Evolutionary conservation across 495 filamentous ascomycete genomes (phyloP), one percentile per base, ranked within the genome.

Genomic region (Parachaetomium inaequale): DNA sequence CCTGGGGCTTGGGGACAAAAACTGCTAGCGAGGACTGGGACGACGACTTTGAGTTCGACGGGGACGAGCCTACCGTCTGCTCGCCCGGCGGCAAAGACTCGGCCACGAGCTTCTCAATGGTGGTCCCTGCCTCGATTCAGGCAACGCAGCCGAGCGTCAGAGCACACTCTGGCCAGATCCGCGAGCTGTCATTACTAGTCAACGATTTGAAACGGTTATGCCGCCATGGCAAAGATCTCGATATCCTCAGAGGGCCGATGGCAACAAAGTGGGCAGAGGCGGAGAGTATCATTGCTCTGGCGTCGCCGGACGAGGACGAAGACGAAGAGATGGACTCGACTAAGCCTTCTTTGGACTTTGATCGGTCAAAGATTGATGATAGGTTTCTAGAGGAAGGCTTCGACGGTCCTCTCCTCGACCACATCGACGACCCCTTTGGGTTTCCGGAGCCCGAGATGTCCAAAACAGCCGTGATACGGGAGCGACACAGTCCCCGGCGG

Each of bases 1-100:
- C 92, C 1, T 96, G 92, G 91, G 90, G 89, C 2, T 73, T 93
- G 51, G 88, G 91, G 8, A 87, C 85, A 62, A 96, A 96, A 70
- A 91, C 83, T 19, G 86, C 84, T 23, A 92, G 87, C 64, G 90
- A 93, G 69, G 89, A 92, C 63, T 93, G 88, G 90, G 89, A 92
- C 64, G 89, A 87, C 58, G 90, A 93, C 70, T 93, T 93, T 59
- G 90, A 90, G 25, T 89, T 90, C 66, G 84, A 86, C 36, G 86
- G 86, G 58, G 61, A 63, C 12, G 71, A 73, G 25, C 74, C 80
- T 29, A 75, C 79, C 10, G 65, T 70, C 3, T 65, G 64, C 32
- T 59, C 54, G 1, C 56, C 63, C 14, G 70, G 66, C 52, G 78
- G 76, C 47, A 77, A 75, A 50, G 75, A 79, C 47, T 78, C 76